Evolutionary conservation across 176 grass and related monocot genomes (phyloP).

Genomic region (Otatea glauca): DNA sequence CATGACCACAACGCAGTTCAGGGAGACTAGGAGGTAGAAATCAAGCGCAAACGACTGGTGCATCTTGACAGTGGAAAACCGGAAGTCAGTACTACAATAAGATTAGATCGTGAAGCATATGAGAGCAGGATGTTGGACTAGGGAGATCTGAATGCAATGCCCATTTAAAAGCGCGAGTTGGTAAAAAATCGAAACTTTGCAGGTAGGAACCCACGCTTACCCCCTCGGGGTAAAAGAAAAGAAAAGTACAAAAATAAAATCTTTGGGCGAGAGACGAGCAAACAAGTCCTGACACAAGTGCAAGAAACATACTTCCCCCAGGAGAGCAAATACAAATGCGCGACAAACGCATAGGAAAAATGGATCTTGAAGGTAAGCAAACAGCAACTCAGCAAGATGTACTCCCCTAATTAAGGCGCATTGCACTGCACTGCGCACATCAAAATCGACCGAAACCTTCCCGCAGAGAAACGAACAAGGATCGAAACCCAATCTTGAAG

Average conservation of each 20-base stretch:
- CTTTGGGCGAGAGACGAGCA: not conserved
- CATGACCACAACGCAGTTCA: not conserved
- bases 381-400: not conserved
- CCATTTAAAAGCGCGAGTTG: not conserved
- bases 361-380: not conserved
- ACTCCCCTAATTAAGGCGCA: not conserved
- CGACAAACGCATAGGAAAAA: not conserved
- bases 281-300: not conserved
- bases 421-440: not conserved
- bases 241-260: not conserved
- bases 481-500: not conserved
- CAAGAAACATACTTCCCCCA: not conserved
- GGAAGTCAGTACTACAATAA: too few species aligned
- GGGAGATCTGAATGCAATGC: slow-evolving; percentile 17
- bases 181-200: slow-evolving; percentile 1
- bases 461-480: not conserved
- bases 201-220: not conserved
- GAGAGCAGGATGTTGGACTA: not conserved
- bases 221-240: not conserved
- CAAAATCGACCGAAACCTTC: not conserved
- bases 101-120: not conserved
- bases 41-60: not conserved
- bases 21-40: not conserved
- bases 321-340: not conserved
- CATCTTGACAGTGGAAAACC: not conserved